A percentile compares a stretch with the other conserved stretches of the same genome.
phyloP scores from a whole-genome alignment of 257 asterid species.

The Solanum megistacrolobum region DNA sequence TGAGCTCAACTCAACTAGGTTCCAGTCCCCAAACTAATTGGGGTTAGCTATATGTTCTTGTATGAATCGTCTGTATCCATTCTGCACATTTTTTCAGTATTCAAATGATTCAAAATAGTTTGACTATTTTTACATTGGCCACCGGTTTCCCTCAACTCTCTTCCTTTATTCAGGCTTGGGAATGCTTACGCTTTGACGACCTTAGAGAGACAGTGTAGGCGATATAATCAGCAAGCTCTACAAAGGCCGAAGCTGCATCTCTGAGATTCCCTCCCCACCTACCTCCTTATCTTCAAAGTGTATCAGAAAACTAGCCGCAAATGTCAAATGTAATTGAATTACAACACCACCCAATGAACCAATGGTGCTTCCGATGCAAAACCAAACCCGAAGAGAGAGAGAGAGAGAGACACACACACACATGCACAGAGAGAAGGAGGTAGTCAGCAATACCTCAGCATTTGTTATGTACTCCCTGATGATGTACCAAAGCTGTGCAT shows the following conservation, averaged over 20 bases:
- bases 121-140: background rate
- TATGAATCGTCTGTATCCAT: background rate
- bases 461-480: constrained; percentile 90
- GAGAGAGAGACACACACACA: background rate
- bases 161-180: background rate
- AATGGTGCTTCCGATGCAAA: background rate
- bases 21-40: background rate
- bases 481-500: constrained; percentile 98
- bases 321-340: background rate
- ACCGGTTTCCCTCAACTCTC: background rate
- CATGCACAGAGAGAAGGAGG: background rate
- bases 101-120: background rate
- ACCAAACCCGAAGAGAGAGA: background rate
- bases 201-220: background rate
- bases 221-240: background rate
- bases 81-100: background rate
- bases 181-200: background rate
- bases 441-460: constrained; percentile 54
- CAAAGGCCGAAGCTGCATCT: background rate
- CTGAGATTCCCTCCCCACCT: background rate
- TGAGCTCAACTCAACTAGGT: background rate
- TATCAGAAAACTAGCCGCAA: background rate
- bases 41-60: background rate
- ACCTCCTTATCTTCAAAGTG: background rate
- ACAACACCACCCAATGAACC: background rate